phyloP scores from a whole-genome alignment of 2,329 filamentous ascomycete species.

The Colletotrichum truncatum region DNA sequence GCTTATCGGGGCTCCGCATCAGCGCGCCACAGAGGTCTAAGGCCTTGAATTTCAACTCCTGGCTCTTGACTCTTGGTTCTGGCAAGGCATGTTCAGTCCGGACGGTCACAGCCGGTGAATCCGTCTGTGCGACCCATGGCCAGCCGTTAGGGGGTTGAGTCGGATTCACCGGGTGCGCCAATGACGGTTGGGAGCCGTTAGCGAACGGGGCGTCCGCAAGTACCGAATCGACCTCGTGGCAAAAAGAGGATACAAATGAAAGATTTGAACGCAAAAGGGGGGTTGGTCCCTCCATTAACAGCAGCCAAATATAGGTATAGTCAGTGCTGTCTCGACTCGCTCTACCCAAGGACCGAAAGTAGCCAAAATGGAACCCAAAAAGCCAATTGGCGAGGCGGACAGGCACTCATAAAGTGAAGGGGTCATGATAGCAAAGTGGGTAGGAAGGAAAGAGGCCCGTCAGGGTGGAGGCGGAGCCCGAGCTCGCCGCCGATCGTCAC shows the following conservation, averaged over 20 bases:
- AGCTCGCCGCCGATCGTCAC: slow-evolving; percentile 24
- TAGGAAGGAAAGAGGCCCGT: not conserved
- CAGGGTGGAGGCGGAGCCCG: slow-evolving; percentile 1
- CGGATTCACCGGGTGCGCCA: slow-evolving; percentile 17
- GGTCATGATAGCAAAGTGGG: not conserved
- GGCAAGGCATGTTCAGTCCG: slow-evolving; percentile 2
- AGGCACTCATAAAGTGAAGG: not conserved
- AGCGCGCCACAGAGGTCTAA: not conserved
- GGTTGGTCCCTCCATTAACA: not conserved
- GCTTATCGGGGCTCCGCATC: slow-evolving; percentile 11
- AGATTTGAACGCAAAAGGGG: not conserved
- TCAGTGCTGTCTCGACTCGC: not conserved
- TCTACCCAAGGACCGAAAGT: not conserved
- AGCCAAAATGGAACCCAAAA: not conserved
- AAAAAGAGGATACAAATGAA: not conserved
- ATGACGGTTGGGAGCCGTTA: slow-evolving; percentile 3
- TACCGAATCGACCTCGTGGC: slow-evolving; percentile 16
- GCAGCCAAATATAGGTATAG: not conserved
- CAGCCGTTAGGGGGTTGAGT: not conserved
- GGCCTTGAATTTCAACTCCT: not conserved
- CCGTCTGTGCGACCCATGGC: slow-evolving; percentile 5
- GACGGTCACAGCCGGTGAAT: slow-evolving; percentile 4
- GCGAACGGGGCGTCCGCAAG: not conserved
- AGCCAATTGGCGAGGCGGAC: not conserved
- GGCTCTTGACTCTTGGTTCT: not conserved